Conservation (phyloP, 148 eudicot species). For the Fagopyrum esculentum region DNA sequence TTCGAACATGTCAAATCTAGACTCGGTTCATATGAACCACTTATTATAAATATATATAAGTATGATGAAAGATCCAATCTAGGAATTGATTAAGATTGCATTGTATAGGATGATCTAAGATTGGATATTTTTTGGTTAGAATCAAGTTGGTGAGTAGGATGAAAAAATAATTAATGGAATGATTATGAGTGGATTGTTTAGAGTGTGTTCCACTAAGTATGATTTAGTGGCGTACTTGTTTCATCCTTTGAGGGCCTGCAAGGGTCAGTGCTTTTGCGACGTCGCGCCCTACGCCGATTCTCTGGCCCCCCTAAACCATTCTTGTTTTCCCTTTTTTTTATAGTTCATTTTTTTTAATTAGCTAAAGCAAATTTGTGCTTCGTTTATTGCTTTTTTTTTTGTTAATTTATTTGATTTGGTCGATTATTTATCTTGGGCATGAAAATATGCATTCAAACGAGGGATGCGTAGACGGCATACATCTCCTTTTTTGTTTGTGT, state of each 20-base stretch:
- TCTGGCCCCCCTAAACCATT: background rate
- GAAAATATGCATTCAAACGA: constrained; percentile 3
- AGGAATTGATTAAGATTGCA: background rate
- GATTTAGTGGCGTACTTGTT: constrained; percentile 18
- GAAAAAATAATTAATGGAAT: constrained; percentile 1
- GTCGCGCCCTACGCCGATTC: constrained; percentile 6
- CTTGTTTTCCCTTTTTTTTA: background rate
- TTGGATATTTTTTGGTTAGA: background rate
- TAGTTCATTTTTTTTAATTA: background rate
- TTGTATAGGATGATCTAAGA: background rate
- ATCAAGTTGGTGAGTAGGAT: constrained; percentile 22
- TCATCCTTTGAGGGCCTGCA: constrained; percentile 31
- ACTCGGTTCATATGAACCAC: too few species aligned
- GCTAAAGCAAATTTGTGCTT: constrained; percentile 4
- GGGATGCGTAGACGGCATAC: background rate
- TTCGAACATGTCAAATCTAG: too few species aligned
- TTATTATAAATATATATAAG: background rate
- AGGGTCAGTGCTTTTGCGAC: constrained; percentile 36
- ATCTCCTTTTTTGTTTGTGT: background rate
- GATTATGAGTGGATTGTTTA: constrained; percentile 27
- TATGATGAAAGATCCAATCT: background rate
- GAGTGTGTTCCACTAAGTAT: constrained; percentile 30
- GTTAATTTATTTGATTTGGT: background rate
- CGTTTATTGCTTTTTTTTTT: background rate
- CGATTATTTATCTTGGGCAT: background rate